These are phyloP conservation scores for Goffeauzyma gilvescens DNA, from an alignment of 768 basidiomycete genomes.

Conservation along the genomic window DNA sequence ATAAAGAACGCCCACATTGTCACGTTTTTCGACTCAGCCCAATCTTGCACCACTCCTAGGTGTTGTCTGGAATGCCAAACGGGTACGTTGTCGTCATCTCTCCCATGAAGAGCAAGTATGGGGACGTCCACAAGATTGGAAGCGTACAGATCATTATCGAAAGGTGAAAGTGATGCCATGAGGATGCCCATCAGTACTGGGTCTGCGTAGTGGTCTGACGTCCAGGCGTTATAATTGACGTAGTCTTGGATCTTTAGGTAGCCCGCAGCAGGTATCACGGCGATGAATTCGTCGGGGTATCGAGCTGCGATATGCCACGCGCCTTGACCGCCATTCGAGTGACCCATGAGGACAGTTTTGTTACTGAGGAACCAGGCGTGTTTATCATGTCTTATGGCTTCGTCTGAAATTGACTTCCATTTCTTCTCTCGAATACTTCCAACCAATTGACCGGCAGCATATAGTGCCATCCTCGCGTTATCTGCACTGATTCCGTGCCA, in stretches of 20 bases:
- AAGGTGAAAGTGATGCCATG: constrained; percentile 53
- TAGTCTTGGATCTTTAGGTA: constrained; percentile 80
- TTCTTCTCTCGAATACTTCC: constrained; percentile 33
- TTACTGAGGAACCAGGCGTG: constrained; percentile 32
- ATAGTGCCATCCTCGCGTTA: constrained; percentile 50
- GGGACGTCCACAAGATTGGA: constrained; percentile 55
- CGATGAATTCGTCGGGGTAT: constrained; percentile 47
- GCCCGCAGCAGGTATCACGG: constrained; percentile 57
- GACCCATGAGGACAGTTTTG: constrained; percentile 50
- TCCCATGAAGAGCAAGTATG: constrained; percentile 55
- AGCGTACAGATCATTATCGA: constrained; percentile 72
- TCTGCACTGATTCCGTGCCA: constrained; percentile 71
- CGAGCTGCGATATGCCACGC: constrained; percentile 59
- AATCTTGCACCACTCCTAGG: constrained; percentile 43
- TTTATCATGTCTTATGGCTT: not conserved
- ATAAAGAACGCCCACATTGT: constrained; percentile 36
- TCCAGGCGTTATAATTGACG: constrained; percentile 41
- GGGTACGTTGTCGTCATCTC: constrained; percentile 68
- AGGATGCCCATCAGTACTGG: constrained; percentile 54
- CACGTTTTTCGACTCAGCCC: constrained; percentile 40
- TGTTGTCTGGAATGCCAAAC: constrained; percentile 62
- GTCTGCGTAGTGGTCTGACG: constrained; percentile 48
- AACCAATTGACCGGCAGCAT: constrained; percentile 41
- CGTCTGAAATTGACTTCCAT: constrained; percentile 16
- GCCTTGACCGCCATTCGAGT: constrained; percentile 87